These are phyloP conservation scores for Cercospora janseana DNA, from an alignment of 2,329 filamentous ascomycete species.

Conservation along the genomic window DNA sequence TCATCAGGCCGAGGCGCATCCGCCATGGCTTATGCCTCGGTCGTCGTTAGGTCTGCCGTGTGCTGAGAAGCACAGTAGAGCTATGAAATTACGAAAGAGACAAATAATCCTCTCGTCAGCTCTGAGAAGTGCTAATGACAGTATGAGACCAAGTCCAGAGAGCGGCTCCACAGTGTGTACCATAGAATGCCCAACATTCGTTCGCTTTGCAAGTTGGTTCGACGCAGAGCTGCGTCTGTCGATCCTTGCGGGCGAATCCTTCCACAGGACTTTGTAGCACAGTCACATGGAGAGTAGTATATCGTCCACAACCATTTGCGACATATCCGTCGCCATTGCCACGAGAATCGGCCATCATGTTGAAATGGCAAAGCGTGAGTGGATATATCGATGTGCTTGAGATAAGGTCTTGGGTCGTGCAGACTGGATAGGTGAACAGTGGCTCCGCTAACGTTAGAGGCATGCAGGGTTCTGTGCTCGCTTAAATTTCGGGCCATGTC, in stretches of 20 bases:
- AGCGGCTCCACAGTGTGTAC: slow-evolving; percentile 1
- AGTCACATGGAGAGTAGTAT: neutral
- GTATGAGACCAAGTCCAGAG: neutral
- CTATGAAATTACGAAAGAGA: neutral
- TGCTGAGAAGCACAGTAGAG: neutral
- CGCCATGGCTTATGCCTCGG: slow-evolving; percentile 3
- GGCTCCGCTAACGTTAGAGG: too few species aligned
- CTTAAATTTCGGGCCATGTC: neutral
- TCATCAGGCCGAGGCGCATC: neutral
- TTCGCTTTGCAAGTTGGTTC: slow-evolving; percentile 1
- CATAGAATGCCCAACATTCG: slow-evolving; percentile 2
- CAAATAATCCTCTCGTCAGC: neutral
- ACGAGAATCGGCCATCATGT: too few species aligned
- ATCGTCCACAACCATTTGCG: neutral
- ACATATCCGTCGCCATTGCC: too few species aligned
- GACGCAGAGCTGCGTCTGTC: slow-evolving; percentile 1
- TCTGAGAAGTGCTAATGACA: neutral
- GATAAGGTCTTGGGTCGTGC: too few species aligned
- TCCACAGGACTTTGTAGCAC: too few species aligned
- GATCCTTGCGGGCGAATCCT: slow-evolving; percentile 3
- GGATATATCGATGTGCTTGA: too few species aligned
- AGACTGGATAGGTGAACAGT: too few species aligned
- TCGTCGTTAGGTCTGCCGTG: slow-evolving; percentile 1
- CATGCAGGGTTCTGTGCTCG: too few species aligned
- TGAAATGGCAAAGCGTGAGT: too few species aligned